phyloP scores from a whole-genome alignment of 768 basidiomycete species.

The button mushroom (Agaricus bisporus) region DNA sequence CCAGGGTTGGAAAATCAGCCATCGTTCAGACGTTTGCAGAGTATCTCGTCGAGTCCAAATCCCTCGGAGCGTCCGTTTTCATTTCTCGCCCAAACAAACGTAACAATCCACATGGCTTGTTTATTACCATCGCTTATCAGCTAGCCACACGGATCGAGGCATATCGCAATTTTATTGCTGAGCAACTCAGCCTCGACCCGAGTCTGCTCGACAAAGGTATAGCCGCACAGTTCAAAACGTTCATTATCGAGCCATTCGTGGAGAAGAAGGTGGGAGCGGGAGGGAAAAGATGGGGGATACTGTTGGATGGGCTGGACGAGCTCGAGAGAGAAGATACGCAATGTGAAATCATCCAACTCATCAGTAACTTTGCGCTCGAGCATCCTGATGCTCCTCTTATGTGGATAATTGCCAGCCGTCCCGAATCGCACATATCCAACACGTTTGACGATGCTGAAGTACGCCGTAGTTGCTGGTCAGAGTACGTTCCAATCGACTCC shows the following conservation, averaged over 20 bases:
- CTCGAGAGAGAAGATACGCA: neutral
- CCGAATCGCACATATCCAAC: neutral
- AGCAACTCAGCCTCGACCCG: neutral
- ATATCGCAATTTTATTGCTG: neutral
- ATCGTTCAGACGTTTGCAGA: slow-evolving; percentile 1
- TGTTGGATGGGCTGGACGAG: slow-evolving; percentile 1
- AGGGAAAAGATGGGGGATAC: neutral
- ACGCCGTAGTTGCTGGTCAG: neutral
- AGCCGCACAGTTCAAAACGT: neutral
- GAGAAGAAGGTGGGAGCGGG: neutral
- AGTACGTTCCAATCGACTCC: neutral
- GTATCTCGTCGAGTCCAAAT: neutral
- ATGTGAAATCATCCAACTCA: neutral
- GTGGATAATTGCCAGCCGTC: neutral
- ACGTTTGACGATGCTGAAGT: neutral
- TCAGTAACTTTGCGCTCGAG: neutral
- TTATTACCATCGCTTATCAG: slow-evolving; percentile 4
- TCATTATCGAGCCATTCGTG: neutral
- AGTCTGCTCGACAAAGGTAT: neutral
- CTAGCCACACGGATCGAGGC: neutral
- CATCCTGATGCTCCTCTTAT: neutral
- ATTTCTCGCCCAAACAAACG: slow-evolving; percentile 1
- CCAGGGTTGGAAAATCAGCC: slow-evolving; percentile 8
- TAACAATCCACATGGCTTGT: neutral
- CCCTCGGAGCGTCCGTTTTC: slow-evolving; percentile 6